phyloP scores from a whole-genome alignment of 345 rosid genomes.

The Gossypioides kirkii region DNA sequence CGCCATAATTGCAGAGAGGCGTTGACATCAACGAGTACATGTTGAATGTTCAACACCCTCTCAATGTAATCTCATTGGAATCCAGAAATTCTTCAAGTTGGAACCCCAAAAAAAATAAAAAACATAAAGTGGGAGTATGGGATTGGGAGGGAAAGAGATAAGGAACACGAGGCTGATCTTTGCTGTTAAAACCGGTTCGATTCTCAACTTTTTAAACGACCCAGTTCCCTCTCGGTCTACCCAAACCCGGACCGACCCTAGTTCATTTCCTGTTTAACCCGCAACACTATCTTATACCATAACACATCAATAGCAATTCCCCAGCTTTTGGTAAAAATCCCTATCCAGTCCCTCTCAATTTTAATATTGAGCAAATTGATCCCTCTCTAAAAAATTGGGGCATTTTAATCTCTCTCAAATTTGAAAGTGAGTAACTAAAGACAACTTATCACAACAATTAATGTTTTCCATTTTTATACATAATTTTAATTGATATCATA shows the following conservation, averaged over 20 bases:
- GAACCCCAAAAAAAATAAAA: no score
- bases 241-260: background rate
- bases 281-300: background rate
- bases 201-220: background rate
- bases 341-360: no score
- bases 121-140: background rate
- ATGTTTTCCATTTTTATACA: no score
- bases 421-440: no score
- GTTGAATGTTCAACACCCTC: slow-evolving; percentile 4
- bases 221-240: background rate
- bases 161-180: slow-evolving; percentile 13
- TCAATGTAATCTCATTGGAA: slow-evolving; percentile 3
- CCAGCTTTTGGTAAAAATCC: background rate
- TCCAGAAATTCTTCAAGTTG: background rate
- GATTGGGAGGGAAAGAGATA: background rate
- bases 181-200: slow-evolving; percentile 5
- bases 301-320: background rate
- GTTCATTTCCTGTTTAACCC: background rate
- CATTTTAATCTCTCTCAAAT: no score
- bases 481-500: no score
- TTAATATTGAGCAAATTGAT: no score
- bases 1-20: slow-evolving; percentile 29
- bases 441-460: no score
- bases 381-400: no score
- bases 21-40: slow-evolving; percentile 44